These are phyloP conservation scores for Raddia distichophylla DNA, from an alignment of 176 grass and related monocot genomes.

Conservation along the genomic window DNA sequence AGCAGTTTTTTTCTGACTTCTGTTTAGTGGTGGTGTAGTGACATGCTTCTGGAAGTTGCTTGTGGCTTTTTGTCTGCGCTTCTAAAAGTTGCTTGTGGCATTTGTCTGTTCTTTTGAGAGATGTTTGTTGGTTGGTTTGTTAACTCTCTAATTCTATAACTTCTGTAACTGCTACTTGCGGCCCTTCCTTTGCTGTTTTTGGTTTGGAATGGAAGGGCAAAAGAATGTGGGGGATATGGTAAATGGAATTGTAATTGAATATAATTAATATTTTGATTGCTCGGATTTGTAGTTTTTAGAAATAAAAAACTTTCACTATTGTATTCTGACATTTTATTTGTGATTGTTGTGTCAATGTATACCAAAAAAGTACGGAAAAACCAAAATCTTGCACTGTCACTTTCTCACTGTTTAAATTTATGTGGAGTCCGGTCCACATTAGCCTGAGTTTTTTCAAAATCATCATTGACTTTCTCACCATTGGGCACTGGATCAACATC, in stretches of 20 bases:
- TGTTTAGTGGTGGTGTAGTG: slow-evolving; percentile 19
- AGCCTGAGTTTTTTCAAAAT: too few species aligned
- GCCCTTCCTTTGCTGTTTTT: slow-evolving; percentile 60
- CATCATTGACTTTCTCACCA: too few species aligned
- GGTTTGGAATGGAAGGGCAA: slow-evolving; percentile 50
- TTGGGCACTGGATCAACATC: too few species aligned
- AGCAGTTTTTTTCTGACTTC: slow-evolving; percentile 42
- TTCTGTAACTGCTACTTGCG: slow-evolving; percentile 41
- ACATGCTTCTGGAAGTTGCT: background rate
- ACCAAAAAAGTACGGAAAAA: background rate
- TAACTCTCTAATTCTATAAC: slow-evolving; percentile 19
- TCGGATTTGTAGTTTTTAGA: slow-evolving; percentile 1
- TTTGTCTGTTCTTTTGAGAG: background rate
- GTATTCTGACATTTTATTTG: background rate
- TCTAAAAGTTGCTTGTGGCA: background rate
- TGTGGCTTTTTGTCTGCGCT: background rate
- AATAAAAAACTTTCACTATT: background rate
- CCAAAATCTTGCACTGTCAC: background rate
- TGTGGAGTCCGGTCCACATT: too few species aligned
- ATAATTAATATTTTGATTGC: slow-evolving; percentile 6
- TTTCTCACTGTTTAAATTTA: background rate
- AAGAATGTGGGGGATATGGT: slow-evolving; percentile 27
- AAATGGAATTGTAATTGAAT: slow-evolving; percentile 34
- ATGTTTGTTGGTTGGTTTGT: slow-evolving; percentile 20
- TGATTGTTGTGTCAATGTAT: background rate